Conservation (phyloP, 768 basidiomycete genomes). For the Hemileccinum impolitum region DNA sequence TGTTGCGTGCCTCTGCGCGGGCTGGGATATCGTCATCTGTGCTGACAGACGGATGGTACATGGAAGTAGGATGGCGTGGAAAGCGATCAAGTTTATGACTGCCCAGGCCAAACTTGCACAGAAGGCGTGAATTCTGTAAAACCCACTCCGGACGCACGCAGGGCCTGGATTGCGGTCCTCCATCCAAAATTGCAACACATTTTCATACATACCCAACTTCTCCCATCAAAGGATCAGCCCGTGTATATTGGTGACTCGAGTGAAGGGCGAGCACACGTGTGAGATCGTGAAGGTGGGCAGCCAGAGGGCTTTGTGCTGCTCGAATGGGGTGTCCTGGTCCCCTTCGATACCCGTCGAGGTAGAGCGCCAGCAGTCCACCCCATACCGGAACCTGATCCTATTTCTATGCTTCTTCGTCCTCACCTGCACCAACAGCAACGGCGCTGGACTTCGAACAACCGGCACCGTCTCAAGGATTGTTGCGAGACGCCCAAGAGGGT, state of each 20-base stretch:
- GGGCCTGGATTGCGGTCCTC: slow-evolving; percentile 48
- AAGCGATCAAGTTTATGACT: slow-evolving; percentile 48
- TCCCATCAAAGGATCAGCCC: slow-evolving; percentile 93
- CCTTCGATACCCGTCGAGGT: slow-evolving; percentile 51
- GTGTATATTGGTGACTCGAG: slow-evolving; percentile 76
- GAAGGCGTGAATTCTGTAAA: slow-evolving; percentile 33
- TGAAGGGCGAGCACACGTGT: slow-evolving; percentile 93
- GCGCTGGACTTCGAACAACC: slow-evolving; percentile 8
- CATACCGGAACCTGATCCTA: slow-evolving; percentile 82
- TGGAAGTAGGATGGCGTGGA: slow-evolving; percentile 46
- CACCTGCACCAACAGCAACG: slow-evolving; percentile 13
- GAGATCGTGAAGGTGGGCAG: slow-evolving; percentile 77
- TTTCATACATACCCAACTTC: slow-evolving; percentile 92
- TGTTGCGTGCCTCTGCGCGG: slow-evolving; percentile 53
- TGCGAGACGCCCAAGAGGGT: slow-evolving; percentile 79
- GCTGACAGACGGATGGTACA: slow-evolving; percentile 71
- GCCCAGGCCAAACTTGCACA: slow-evolving; percentile 54
- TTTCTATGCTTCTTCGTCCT: slow-evolving; percentile 51
- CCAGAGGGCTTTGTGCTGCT: slow-evolving; percentile 61
- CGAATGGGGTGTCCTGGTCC: slow-evolving; percentile 5
- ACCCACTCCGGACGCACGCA: not conserved
- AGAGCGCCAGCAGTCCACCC: slow-evolving; percentile 94
- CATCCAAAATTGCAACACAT: slow-evolving; percentile 92
- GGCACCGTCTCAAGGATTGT: slow-evolving; percentile 70
- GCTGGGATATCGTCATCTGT: slow-evolving; percentile 62